Conservation (phyloP, 257 asterid genomes). For the Solanum tarapatanum region DNA sequence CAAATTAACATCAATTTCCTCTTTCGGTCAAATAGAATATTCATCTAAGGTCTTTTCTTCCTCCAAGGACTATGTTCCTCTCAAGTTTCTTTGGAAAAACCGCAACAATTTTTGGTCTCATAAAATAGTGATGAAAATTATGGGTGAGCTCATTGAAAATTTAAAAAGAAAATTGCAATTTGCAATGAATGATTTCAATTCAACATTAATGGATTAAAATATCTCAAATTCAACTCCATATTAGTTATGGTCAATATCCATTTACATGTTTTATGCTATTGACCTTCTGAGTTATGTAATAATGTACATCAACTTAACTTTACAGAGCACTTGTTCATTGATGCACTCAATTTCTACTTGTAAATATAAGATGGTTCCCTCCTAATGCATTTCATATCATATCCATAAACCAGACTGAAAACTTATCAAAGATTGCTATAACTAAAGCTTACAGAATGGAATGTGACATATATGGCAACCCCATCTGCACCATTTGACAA, state of each 20-base stretch:
- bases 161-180: too few species aligned
- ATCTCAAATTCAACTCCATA: too few species aligned
- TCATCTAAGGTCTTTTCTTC: too few species aligned
- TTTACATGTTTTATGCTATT: too few species aligned
- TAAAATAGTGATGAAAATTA: neutral
- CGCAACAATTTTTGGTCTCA: too few species aligned
- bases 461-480: neutral
- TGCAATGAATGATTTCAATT: too few species aligned
- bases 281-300: neutral
- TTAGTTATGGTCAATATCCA: too few species aligned
- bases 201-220: too few species aligned
- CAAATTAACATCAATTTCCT: too few species aligned
- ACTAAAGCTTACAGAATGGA: neutral
- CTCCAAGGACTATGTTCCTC: neutral
- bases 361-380: neutral
- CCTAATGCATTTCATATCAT: neutral
- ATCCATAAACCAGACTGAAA: neutral
- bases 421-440: neutral
- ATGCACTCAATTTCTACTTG: neutral
- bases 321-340: neutral
- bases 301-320: neutral
- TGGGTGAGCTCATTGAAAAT: too few species aligned
- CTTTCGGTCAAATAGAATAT: too few species aligned
- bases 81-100: neutral
- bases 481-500: neutral